These are phyloP conservation scores for Monascus purpureus DNA, from an alignment of 495 filamentous ascomycete species.

Conservation along the genomic window DNA sequence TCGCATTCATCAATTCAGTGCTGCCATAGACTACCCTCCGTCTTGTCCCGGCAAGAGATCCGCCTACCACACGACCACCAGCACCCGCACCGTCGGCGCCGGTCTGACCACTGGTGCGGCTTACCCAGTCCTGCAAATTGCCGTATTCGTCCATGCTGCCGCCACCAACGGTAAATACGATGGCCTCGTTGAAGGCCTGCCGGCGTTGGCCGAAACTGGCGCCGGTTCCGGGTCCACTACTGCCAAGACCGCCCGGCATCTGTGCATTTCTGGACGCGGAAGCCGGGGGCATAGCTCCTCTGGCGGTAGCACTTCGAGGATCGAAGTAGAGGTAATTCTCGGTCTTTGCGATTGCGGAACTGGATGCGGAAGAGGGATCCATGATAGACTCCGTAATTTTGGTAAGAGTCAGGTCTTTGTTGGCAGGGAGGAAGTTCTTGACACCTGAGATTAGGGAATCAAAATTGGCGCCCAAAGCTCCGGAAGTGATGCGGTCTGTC, in stretches of 20 bases:
- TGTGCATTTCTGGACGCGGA: slow-evolving; percentile 41
- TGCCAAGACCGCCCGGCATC: slow-evolving; percentile 28
- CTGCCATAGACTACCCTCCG: slow-evolving; percentile 89
- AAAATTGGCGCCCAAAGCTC: slow-evolving; percentile 78
- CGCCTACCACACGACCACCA: slow-evolving; percentile 22
- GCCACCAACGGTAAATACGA: slow-evolving; percentile 94
- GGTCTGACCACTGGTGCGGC: slow-evolving; percentile 46
- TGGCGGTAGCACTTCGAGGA: slow-evolving; percentile 79
- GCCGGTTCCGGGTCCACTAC: slow-evolving; percentile 46
- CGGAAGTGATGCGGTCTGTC: slow-evolving; percentile 86
- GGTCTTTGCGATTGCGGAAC: slow-evolving; percentile 88
- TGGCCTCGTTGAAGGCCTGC: slow-evolving; percentile 88
- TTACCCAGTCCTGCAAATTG: slow-evolving; percentile 93
- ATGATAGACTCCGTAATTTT: slow-evolving; percentile 98
- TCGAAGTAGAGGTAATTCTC: slow-evolving; percentile 99
- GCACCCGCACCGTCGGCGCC: slow-evolving; percentile 32
- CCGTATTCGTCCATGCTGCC: slow-evolving; percentile 99
- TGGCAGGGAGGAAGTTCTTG: slow-evolving; percentile 92
- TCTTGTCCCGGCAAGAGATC: slow-evolving; percentile 23
- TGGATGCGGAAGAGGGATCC: slow-evolving; percentile 82
- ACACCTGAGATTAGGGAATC: slow-evolving; percentile 94
- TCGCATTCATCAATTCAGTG: slow-evolving; percentile 84
- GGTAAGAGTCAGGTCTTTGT: slow-evolving; percentile 90
- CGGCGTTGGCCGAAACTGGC: slow-evolving; percentile 88
- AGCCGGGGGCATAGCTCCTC: slow-evolving; percentile 75